Evolutionary conservation across 371 early-diverging fungal species (phyloP).

Genomic region (Mortierella sp.): DNA sequence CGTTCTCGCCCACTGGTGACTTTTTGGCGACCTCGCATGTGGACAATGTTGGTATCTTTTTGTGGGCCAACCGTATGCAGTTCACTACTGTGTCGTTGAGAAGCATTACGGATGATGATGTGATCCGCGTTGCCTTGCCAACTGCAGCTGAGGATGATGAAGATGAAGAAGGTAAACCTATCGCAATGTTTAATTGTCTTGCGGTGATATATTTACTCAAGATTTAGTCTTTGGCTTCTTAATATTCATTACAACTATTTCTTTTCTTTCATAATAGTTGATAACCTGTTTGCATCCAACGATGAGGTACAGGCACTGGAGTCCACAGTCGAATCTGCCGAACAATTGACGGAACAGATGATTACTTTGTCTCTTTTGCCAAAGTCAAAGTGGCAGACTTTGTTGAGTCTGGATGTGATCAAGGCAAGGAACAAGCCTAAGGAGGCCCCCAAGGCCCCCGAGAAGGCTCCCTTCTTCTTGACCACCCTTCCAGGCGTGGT

Average conservation of each 20-base stretch:
- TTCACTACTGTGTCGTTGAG: constrained; percentile 75
- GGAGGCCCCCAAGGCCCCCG: constrained; percentile 88
- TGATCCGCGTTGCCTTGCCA: constrained; percentile 60
- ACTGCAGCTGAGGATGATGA: constrained; percentile 59
- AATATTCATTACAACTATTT: neutral
- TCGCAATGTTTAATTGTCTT: neutral
- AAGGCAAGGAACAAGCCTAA: constrained; percentile 94
- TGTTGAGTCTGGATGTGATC: constrained; percentile 90
- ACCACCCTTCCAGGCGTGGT: constrained; percentile 79
- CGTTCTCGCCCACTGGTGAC: constrained; percentile 92
- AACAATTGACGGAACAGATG: constrained; percentile 82
- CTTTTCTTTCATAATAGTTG: constrained; percentile 22
- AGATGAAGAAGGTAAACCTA: constrained; percentile 41
- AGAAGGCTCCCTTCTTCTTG: constrained; percentile 94
- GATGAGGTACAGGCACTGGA: constrained; percentile 51
- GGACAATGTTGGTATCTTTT: constrained; percentile 88
- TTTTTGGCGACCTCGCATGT: constrained; percentile 93
- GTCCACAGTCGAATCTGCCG: constrained; percentile 58
- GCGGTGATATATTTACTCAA: neutral
- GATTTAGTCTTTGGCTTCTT: no score
- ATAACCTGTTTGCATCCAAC: constrained; percentile 52
- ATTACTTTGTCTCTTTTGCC: constrained; percentile 86
- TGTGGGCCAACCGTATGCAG: constrained; percentile 91
- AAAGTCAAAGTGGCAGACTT: constrained; percentile 89
- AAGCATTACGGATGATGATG: constrained; percentile 70